Percentiles rank a stretch among this genome's conserved stretches.
These are phyloP conservation scores for Paraphoma sp. DNA, from an alignment of 2,329 filamentous ascomycete species.

Conservation along the genomic window DNA sequence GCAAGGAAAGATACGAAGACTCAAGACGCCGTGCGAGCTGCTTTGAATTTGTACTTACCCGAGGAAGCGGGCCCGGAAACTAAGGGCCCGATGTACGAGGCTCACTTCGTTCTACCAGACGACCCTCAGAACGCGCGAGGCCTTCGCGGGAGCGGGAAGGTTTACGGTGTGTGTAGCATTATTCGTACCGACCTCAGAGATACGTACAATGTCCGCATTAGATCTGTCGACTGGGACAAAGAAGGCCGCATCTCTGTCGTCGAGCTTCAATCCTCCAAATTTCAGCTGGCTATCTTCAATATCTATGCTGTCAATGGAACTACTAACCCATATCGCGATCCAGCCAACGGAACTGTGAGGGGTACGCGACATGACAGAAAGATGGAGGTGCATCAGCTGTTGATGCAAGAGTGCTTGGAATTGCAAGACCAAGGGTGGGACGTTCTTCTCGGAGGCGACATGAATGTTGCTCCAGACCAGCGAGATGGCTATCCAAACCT, in stretches of 20 bases:
- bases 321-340: slow-evolving; percentile 53
- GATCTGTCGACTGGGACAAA: slow-evolving; percentile 57
- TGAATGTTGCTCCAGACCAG: slow-evolving; percentile 57
- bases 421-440: slow-evolving; percentile 52
- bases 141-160: slow-evolving; percentile 52
- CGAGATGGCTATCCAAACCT: slow-evolving; percentile 58
- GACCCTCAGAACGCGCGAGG: slow-evolving; percentile 59
- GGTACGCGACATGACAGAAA: slow-evolving; percentile 62
- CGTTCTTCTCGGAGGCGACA: slow-evolving; percentile 59
- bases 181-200: slow-evolving; percentile 53
- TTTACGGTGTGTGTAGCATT: slow-evolving; percentile 61
- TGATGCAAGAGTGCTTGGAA: slow-evolving; percentile 53
- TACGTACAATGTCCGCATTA: slow-evolving; percentile 10
- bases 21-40: slow-evolving; percentile 48
- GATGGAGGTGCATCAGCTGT: slow-evolving; percentile 53
- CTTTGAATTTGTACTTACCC: slow-evolving; percentile 35
- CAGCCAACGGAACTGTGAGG: slow-evolving; percentile 49
- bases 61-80: neutral
- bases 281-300: slow-evolving; percentile 57
- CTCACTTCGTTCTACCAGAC: slow-evolving; percentile 56
- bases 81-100: slow-evolving; percentile 48
- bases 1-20: slow-evolving; percentile 48
- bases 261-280: slow-evolving; percentile 35
- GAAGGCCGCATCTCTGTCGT: slow-evolving; percentile 61
- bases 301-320: slow-evolving; percentile 64